Evolutionary conservation across 106 monocot species (phyloP), one percentile per base, ranked within the genome.

Genomic region (Acorus calamus): DNA sequence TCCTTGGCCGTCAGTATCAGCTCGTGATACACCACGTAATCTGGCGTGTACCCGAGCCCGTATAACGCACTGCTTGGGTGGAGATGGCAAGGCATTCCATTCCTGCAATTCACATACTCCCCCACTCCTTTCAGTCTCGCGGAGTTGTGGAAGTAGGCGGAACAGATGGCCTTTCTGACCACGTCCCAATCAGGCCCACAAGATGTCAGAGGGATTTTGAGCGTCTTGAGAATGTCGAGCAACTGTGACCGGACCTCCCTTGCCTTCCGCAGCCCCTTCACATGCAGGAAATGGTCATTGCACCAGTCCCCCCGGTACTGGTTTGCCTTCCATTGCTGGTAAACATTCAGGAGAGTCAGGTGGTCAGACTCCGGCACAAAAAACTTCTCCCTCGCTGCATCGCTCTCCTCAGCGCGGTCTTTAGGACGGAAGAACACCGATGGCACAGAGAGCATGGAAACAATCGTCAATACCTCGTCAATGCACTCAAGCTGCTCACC

Each of bases 331-430:
- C 96, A 96, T 67, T 91, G 91, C 52, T 81, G 80, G 68, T 96
- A 96, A 2, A 91, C 90, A 56, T 91, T 91, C 2, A 96, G 79
- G 47, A 96, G 87, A 5, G 91, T 96, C 8, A 91, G 62, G 76
- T 96, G 96, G 57, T 90, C 96, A 3, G 96, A 96, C 58, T 96
- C 96, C 11, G 96, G 90, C n/a, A 96, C 90, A 64, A 90, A 96
- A 56, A 96, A 96, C 64, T 96, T 96, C 67, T 96, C 96, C 52
- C 96, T 84, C 11, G 91, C 96, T 4, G 96, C 87, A 69, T 91
- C 96, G 42, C 96, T 96, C 72, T 96, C 96, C 55, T 87, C 91
- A 2, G 72, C 96, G 44, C 90, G 77, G 56, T 91, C 90, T 74
- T 96, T 96, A 42, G 96, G 96, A 6, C 96, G 73, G 55, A 91